Conservation (phyloP, 2,329 filamentous ascomycete species). For the Akanthomyces dipterigenus region DNA sequence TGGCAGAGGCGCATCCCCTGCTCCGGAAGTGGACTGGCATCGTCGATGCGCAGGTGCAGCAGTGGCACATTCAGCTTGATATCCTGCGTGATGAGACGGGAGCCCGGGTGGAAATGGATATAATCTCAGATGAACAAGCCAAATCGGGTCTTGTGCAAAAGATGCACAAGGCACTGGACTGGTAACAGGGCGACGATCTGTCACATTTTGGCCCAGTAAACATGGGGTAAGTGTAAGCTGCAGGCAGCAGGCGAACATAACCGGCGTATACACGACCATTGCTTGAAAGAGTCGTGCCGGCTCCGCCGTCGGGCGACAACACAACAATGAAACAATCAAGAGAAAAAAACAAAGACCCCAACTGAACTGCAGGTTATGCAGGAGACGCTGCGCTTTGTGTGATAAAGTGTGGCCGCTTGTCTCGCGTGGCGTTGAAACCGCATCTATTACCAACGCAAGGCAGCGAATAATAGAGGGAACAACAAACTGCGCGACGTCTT, state of each 20-base stretch:
- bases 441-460: not conserved
- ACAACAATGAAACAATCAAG: not conserved
- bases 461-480: not conserved
- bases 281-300: too few relatives aligned
- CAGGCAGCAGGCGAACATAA: too few relatives aligned
- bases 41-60: slow-evolving; percentile 24
- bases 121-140: slow-evolving; percentile 22
- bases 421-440: slow-evolving; percentile 1
- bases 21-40: slow-evolving; percentile 52
- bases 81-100: slow-evolving; percentile 28
- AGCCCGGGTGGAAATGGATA: slow-evolving; percentile 23
- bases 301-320: not conserved
- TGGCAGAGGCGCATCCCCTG: slow-evolving; percentile 62
- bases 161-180: slow-evolving; percentile 30
- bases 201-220: not conserved
- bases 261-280: too few relatives aligned
- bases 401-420: too few relatives aligned
- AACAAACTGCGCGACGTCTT: not conserved
- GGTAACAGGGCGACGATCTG: slow-evolving; percentile 21
- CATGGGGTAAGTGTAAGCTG: too few relatives aligned
- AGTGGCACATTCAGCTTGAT: slow-evolving; percentile 28
- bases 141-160: slow-evolving; percentile 18
- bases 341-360: not conserved
- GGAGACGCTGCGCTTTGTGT: not conserved
- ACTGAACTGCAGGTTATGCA: not conserved